These are phyloP conservation scores for Cystofilobasidium macerans DNA, from an alignment of 768 basidiomycete genomes.

Conservation along the genomic window DNA sequence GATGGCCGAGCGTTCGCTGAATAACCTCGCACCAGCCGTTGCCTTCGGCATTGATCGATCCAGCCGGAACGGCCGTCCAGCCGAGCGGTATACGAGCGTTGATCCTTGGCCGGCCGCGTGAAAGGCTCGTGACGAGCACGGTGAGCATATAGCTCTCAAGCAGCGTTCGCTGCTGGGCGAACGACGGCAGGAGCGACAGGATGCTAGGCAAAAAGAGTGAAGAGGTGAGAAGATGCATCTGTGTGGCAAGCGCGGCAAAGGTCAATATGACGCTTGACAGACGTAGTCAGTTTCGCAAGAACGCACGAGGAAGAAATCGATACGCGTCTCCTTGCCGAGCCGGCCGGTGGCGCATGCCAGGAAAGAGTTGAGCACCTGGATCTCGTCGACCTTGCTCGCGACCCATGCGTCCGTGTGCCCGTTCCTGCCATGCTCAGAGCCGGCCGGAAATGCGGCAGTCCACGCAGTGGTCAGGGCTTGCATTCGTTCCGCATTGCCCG, in stretches of 20 bases:
- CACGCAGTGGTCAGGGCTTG: neutral
- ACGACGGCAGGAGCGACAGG: constrained; percentile 3
- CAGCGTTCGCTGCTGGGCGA: neutral
- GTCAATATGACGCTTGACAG: neutral
- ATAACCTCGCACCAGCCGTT: constrained; percentile 7
- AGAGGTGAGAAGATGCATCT: constrained; percentile 25
- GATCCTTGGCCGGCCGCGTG: constrained; percentile 15
- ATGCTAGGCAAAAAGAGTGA: constrained; percentile 14
- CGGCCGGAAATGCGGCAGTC: neutral
- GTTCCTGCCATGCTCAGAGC: neutral
- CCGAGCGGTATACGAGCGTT: constrained; percentile 1
- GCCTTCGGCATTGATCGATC: neutral
- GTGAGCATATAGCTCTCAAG: constrained; percentile 17
- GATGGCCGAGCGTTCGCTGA: neutral
- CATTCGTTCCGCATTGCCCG: neutral
- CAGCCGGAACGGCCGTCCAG: neutral
- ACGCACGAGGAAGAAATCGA: constrained; percentile 24
- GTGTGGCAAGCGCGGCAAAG: no score
- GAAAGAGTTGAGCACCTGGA: constrained; percentile 8
- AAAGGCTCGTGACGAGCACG: neutral
- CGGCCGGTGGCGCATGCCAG: constrained; percentile 14
- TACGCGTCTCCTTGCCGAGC: constrained; percentile 10
- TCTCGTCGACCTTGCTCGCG: neutral
- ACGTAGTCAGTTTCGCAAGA: neutral
- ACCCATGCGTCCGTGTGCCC: neutral